Evolutionary conservation across 2,329 filamentous ascomycete species (phyloP), one percentile per base, ranked within the genome.

Genomic region (Xylariaceae sp.): DNA sequence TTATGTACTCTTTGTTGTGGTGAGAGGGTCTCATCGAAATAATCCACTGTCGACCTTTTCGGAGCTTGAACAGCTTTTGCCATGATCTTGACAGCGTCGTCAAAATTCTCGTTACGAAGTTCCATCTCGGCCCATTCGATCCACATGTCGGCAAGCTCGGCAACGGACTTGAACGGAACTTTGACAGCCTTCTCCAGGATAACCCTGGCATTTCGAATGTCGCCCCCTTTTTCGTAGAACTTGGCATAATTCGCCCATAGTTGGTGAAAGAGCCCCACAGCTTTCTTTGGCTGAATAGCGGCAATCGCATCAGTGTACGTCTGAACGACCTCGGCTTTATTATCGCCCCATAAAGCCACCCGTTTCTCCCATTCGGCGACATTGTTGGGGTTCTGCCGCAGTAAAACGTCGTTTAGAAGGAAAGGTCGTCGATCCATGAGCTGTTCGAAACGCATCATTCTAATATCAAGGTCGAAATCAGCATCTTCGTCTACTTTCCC

Each of bases 71-170:
- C 92, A 16, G 94, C 94, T 71, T 96, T 97, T 39, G 89, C 89
- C 92, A 99, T 96, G 68, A 99, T 92, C 57, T 87, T 87, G 58
- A 96, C 87, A 2, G 95, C 94, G 65, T 89, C 87, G 68, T 97
- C 92, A 61, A 97, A 96, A 67, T 97, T 95, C 66, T 97, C 92
- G 65, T 91, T 91, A 46, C 94, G 87, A 46, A 99, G 79, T 70
- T 99, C 94, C 88, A 99, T 90, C 72, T 99, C 92, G 1, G 95
- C 92, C 92, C 94, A 99, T 72, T 96, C 91, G 60, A 95, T 95
- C 94, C 94, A 99, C 81, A 94, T 95, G 66, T 99, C 94, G 18
- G 94, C 94, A 54, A 99, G 79, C 71, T 99, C 94, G 29, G 88
- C 85, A n/a, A 99, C 92, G 0, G 92, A 95, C 68, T 96, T 97